Evolutionary conservation across 306 rosid species (phyloP), one percentile per base, ranked within the genome.

Genomic region (Begonia masoniana): DNA sequence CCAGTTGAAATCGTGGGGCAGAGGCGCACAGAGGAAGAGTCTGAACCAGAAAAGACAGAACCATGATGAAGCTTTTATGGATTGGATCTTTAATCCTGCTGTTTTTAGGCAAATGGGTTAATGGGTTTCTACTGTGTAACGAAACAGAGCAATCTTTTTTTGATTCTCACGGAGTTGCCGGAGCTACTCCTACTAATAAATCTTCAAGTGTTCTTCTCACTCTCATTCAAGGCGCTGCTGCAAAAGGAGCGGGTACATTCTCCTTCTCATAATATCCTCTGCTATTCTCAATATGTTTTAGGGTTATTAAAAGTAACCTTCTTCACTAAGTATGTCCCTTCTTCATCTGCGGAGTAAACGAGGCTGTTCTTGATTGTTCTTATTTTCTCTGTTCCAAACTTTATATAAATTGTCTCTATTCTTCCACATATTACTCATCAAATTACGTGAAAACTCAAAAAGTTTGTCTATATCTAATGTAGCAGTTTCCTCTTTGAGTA

Each of bases 161-260:
- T 52, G 92, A 80, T 19, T 71, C 71, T 60, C 72, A 59, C 43
- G 82, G 83, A n/a, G 13, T 45, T 45, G n/a, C 57, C 45, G 17
- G 61, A 51, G 76, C 86, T 23, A 62, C 54, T 43, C 48, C 58
- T 2, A 59, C 47, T 10, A 14, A 21, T 4, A 63, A 43, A 58
- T 65, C 66, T 65, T 63, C 83, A 31, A 64, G 83, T 47, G 96
- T 86, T 10, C 84, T 84, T 21, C 88, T 91, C 57, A 91, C 94
- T 55, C 94, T 91, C 70, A 70, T 91, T 71, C 81, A 69, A 0
- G 76, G 70, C 58, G 99, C 99, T 41, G 71, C 51, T 43, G 67
- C 86, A 43, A 83, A 75, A 77, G 81, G 81, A 81, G 99, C 94
- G 60, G 99, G 99, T 91, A 62, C 58, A 50, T 42, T 68, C 15